Base-by-base conservation (phyloP, 2,329 filamentous ascomycete species). In the Alternaria arbusti region DNA sequence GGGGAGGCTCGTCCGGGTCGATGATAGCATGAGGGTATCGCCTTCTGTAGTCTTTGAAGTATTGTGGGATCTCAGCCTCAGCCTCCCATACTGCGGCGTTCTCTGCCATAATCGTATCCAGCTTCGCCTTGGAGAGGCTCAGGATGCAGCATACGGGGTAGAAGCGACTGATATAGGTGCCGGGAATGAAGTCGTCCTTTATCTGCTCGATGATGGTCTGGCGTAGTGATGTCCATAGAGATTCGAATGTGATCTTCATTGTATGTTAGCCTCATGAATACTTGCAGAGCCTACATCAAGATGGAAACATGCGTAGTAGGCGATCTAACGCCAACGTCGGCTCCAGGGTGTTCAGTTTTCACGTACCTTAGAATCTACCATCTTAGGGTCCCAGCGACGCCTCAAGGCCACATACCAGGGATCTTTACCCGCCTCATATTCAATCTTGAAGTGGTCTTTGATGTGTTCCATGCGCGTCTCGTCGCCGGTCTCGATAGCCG, bases 121-220 rank as follows among this genome's bases (percentile, higher is more conserved):
- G 28, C 11, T 44, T 32, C 9, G 54, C 17, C 2, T 44, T 8
- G 15, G 57, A 30, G 20, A 75, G 28, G 25, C 51, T 30, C 5
- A 74, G 60, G 13, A 75, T 60, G 36, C 51, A 47, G 22, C 46
- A 22, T 25, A 70, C 65, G 6, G 69, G 61, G 17, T 60, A 55
- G 22, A 61, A 65, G 6, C 32, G 15, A 26, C 50, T 52, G 15
- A 52, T 8, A 36, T 67, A 70, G 13, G 23, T 46, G 13, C 36
- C 36, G 1, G n/a, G 8, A 15, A 50, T 15, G 15, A 57, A 56
- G 17, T 69, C 67, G 3, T 60, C 56, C n/a, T 23, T 44, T 11
- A 74, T 71, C 26, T 65, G 26, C 1, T 66, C 57, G 40, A 75
- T 71, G 46, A 75, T 73, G 7, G 44, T 57, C 25, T 68, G 60